Percentiles rank a stretch among this genome's conserved stretches.
Conservation (phyloP, 192 early-diverging fungal species). For the Podila epigama region DNA sequence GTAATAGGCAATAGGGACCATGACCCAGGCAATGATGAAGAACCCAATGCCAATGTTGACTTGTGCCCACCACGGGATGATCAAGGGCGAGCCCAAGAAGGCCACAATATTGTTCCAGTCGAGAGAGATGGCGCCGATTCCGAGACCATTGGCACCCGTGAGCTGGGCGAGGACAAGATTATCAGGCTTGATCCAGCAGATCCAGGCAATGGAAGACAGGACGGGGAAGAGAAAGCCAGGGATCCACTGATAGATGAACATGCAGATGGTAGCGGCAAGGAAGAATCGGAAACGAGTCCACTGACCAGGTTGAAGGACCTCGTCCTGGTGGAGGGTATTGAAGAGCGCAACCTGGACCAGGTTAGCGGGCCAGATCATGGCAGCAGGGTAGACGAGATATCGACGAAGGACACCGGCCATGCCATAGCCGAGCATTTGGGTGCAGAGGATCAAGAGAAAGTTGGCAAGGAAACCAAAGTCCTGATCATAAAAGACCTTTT, state of each 20-base stretch:
- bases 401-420: conserved; percentile 79
- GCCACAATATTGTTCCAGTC: conserved; percentile 66
- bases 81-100: conserved; percentile 35
- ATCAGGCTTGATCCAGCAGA: conserved; percentile 10
- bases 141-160: conserved; percentile 68
- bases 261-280: conserved; percentile 32
- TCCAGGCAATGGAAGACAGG: conserved; percentile 13
- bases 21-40: conserved; percentile 69
- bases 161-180: conserved; percentile 1
- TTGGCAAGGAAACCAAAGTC: conserved; percentile 58
- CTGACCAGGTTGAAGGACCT: conserved; percentile 19
- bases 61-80: conserved; percentile 55
- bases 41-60: conserved; percentile 69
- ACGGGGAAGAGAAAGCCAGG: conserved; percentile 43
- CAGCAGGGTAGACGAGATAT: conserved; percentile 77
- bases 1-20: conserved; percentile 68
- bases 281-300: conserved; percentile 41
- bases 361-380: too few species aligned
- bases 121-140: conserved; percentile 68
- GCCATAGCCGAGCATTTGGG: conserved; percentile 57
- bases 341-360: conserved; percentile 50
- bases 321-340: conserved; percentile 47
- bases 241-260: conserved; percentile 56
- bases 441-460: conserved; percentile 63
- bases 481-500: conserved; percentile 60